These are phyloP conservation scores for Ogataea parapolymorpha DNA, from an alignment of 805 yeast species.

Conservation along the genomic window DNA sequence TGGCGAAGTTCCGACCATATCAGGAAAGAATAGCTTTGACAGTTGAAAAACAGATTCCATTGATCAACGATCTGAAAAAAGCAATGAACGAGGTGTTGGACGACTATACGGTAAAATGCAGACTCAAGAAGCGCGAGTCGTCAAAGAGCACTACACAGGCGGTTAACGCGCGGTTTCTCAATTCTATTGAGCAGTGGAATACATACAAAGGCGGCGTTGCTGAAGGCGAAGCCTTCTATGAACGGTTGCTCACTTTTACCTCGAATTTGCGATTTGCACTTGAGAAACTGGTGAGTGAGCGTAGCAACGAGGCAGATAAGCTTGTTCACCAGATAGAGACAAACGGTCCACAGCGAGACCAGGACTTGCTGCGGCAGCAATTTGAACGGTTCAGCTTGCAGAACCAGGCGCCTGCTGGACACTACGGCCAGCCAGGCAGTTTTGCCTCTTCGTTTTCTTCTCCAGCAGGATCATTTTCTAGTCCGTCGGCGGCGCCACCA, in stretches of 20 bases:
- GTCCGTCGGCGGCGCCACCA: conserved; percentile 23
- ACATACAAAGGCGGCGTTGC: conserved; percentile 54
- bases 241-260: conserved; percentile 41
- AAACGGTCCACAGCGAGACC: conserved; percentile 20
- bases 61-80: conserved; percentile 43
- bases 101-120: conserved; percentile 40
- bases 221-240: conserved; percentile 65
- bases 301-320: conserved; percentile 27
- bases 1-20: conserved; percentile 71
- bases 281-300: conserved; percentile 27
- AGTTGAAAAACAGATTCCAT: conserved; percentile 57
- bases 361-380: conserved; percentile 20
- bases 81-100: conserved; percentile 45
- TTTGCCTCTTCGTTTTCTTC: neutral
- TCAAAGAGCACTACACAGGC: conserved; percentile 34
- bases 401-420: conserved; percentile 11
- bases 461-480: conserved; percentile 3
- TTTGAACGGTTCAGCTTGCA: conserved; percentile 17
- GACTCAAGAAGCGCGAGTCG: conserved; percentile 41
- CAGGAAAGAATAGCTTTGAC: conserved; percentile 65
- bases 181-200: conserved; percentile 56
- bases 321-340: conserved; percentile 13
- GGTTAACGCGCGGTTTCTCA: conserved; percentile 40
- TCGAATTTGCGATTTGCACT: conserved; percentile 26
- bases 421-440: neutral